Evolutionary conservation across 164 flowering plant genomes (phyloP).

Genomic region (Aristolochia contorta): DNA sequence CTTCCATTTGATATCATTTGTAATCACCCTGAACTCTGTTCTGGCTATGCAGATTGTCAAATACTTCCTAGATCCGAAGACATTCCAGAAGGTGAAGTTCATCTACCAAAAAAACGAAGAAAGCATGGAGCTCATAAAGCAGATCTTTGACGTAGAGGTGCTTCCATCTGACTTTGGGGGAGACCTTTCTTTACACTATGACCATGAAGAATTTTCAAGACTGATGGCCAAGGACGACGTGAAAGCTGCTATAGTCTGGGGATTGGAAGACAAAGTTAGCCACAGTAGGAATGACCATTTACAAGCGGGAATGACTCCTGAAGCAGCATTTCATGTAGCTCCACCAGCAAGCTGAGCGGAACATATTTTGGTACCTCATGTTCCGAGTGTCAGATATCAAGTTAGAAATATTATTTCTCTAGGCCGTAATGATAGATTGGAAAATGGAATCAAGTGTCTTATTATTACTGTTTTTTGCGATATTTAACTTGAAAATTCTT

Average conservation of each 20-base stretch:
- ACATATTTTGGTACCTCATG: neutral
- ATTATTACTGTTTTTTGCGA: too few species aligned
- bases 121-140: constrained; percentile 68
- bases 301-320: constrained; percentile 52
- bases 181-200: constrained; percentile 41
- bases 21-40: neutral
- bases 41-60: constrained; percentile 52
- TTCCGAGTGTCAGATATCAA: neutral
- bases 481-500: neutral
- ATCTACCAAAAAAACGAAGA: constrained; percentile 76
- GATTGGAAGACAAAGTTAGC: constrained; percentile 32
- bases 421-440: too few species aligned
- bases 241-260: constrained; percentile 56
- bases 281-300: constrained; percentile 19
- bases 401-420: neutral
- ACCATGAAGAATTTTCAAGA: constrained; percentile 79
- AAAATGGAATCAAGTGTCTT: too few species aligned
- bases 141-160: constrained; percentile 65
- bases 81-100: constrained; percentile 81
- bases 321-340: constrained; percentile 24
- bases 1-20: neutral
- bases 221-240: constrained; percentile 72
- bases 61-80: constrained; percentile 73
- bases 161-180: constrained; percentile 89
- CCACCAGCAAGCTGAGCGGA: constrained; percentile 16